Base-by-base conservation (phyloP, 768 basidiomycete genomes). In the Leccinum boreale region DNA sequence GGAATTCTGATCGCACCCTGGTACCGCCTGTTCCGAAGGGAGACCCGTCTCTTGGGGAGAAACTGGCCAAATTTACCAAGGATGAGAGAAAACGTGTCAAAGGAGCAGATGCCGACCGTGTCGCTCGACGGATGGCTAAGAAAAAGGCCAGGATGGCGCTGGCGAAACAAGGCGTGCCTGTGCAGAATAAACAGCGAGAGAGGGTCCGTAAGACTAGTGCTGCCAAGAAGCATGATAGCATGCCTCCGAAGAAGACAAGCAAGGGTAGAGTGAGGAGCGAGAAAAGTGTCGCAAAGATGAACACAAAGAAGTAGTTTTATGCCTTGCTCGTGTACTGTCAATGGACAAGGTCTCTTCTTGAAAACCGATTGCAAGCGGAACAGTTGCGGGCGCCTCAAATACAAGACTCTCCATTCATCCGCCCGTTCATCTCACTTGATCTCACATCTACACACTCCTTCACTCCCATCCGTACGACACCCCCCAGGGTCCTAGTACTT, bases 21-120 rank as follows among this genome's bases (percentile, higher is more conserved):
- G 54, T 67, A 12, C 57, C 58, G 53, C 61, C 56, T 58, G 67
- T 65, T 50, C 87, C 90, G 0, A 90, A 90, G 66, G 94, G 94
- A 19, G 86, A 98, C 69, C 91, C 93, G 0, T 68, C 74, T 5
- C 84, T 97, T 4, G 96, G 94, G 10, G 84, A 84, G 64, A 86
- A 86, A 67, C 77, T 98, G 28, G 84, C 81, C 31, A 81, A 85
- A 52, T 76, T 98, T 42, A 82, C 88, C 15, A 94, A 94, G 72
- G 89, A 92, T 21, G 91, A 89, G 60, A 83, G 96, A 58, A 97
- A 95, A 77, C 78, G 82, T 45, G 83, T 78, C 59, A 99, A 99
- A 74, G 80, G 86, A 3, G 67, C 80, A 23, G 88, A 98, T 70
- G 79, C 85, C 1, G 92, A 91, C 58, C 86, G 96, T 26, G 78